phyloP scores from a whole-genome alignment of 1,139 yeast species.

The Zygosaccharomyces sapae region DNA sequence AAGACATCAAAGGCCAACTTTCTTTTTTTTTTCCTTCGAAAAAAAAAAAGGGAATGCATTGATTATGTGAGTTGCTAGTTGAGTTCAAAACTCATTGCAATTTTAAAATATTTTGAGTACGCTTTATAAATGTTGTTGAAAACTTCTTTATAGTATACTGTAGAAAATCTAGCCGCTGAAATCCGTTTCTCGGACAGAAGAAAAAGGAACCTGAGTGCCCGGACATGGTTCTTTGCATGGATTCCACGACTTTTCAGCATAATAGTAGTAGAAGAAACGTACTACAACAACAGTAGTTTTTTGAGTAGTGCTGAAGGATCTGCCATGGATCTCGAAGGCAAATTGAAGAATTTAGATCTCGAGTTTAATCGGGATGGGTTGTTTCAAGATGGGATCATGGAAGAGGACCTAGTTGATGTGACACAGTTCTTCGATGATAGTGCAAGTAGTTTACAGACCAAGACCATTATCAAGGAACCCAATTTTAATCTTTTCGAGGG shows the following conservation, averaged over 20 bases:
- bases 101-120: neutral
- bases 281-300: neutral
- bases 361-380: constrained; percentile 4
- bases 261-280: neutral
- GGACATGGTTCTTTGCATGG: constrained; percentile 1
- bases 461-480: constrained; percentile 48
- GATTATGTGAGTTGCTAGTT: neutral
- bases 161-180: constrained; percentile 7
- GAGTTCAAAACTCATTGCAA: neutral
- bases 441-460: constrained; percentile 37
- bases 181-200: constrained; percentile 3
- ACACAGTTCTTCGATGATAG: constrained; percentile 42
- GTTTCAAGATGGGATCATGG: constrained; percentile 6
- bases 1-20: constrained; percentile 8
- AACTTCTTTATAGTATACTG: neutral
- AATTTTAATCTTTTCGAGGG: constrained; percentile 64
- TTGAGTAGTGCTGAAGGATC: neutral
- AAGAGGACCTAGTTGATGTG: constrained; percentile 41
- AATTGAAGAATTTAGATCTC: constrained; percentile 11
- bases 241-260: neutral
- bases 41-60: constrained; percentile 1
- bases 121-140: constrained; percentile 9
- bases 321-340: constrained; percentile 12
- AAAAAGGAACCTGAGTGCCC: neutral
- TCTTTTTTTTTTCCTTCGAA: neutral